phyloP scores from a whole-genome alignment of 2,329 filamentous ascomycete genomes.

The Botrytis paeoniae region DNA sequence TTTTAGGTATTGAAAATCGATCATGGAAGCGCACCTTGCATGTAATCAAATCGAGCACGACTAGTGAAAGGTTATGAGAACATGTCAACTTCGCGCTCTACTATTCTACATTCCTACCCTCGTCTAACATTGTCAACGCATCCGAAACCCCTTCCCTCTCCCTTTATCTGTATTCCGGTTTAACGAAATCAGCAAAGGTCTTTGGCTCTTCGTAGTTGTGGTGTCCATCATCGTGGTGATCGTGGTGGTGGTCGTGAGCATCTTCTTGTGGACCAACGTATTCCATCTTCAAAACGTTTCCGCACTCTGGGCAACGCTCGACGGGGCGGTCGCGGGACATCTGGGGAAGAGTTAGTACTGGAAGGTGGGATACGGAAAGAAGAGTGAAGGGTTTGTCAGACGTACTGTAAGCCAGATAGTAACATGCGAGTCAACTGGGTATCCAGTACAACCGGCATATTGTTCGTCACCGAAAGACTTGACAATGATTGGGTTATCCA shows the following conservation, averaged over 20 bases:
- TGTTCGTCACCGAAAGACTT: constrained; percentile 94
- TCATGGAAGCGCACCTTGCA: constrained; percentile 2
- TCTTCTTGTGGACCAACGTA: constrained; percentile 79
- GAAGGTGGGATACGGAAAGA: neutral
- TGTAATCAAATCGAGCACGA: constrained; percentile 4
- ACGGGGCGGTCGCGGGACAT: constrained; percentile 85
- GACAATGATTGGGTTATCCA: constrained; percentile 86
- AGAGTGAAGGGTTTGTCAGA: neutral
- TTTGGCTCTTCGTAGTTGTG: constrained; percentile 76
- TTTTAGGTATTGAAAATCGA: neutral
- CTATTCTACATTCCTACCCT: constrained; percentile 10
- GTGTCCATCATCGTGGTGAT: constrained; percentile 48
- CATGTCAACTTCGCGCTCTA: constrained; percentile 15
- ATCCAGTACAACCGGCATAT: constrained; percentile 94
- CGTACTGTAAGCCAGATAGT: constrained; percentile 85
- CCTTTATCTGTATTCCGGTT: constrained; percentile 83
- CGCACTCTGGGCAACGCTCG: constrained; percentile 95
- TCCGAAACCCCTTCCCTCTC: neutral
- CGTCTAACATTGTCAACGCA: neutral
- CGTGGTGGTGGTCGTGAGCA: constrained; percentile 56
- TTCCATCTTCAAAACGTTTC: constrained; percentile 96
- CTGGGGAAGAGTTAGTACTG: constrained; percentile 43
- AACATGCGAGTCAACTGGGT: constrained; percentile 84
- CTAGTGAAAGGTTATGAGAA: constrained; percentile 2
- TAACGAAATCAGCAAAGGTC: constrained; percentile 94